phyloP scores from a whole-genome alignment of 805 yeast genomes.

The Monosporozyma aerobia region DNA sequence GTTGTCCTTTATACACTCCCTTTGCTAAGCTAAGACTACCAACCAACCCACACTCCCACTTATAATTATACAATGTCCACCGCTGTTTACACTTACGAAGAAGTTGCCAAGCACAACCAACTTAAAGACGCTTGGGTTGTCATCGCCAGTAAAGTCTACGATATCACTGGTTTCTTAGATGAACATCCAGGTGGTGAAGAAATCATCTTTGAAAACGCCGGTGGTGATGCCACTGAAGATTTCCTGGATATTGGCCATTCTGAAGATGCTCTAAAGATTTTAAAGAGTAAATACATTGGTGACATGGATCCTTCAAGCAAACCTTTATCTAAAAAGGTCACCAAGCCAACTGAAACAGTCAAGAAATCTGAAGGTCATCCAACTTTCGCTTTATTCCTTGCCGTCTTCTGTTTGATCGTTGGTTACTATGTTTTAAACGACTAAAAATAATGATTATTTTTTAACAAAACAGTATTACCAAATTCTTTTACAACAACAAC shows the following conservation, averaged over 20 bases:
- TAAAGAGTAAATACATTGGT: slow-evolving; percentile 65
- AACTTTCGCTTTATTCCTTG: slow-evolving; percentile 74
- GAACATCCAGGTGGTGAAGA: slow-evolving; percentile 79
- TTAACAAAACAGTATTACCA: neutral
- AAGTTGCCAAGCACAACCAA: slow-evolving; percentile 64
- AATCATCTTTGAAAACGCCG: slow-evolving; percentile 68
- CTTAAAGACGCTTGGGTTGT: slow-evolving; percentile 79
- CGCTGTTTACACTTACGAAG: slow-evolving; percentile 50
- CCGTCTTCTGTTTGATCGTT: slow-evolving; percentile 34
- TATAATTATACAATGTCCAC: slow-evolving; percentile 10
- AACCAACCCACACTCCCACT: neutral
- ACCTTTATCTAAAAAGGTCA: slow-evolving; percentile 10
- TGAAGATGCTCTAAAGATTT: slow-evolving; percentile 81
- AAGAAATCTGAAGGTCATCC: slow-evolving; percentile 55
- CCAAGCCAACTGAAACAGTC: slow-evolving; percentile 23
- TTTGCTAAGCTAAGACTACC: neutral
- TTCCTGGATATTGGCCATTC: slow-evolving; percentile 95
- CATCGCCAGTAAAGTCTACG: slow-evolving; percentile 73
- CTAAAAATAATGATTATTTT: neutral
- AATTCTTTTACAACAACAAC: neutral
- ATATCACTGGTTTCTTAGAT: slow-evolving; percentile 54
- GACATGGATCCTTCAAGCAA: slow-evolving; percentile 57
- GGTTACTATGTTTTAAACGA: slow-evolving; percentile 24
- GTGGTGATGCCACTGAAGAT: slow-evolving; percentile 73
- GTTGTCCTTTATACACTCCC: no score